Conservation (phyloP, 441 rosid species). For the Biscutella laevigata region DNA sequence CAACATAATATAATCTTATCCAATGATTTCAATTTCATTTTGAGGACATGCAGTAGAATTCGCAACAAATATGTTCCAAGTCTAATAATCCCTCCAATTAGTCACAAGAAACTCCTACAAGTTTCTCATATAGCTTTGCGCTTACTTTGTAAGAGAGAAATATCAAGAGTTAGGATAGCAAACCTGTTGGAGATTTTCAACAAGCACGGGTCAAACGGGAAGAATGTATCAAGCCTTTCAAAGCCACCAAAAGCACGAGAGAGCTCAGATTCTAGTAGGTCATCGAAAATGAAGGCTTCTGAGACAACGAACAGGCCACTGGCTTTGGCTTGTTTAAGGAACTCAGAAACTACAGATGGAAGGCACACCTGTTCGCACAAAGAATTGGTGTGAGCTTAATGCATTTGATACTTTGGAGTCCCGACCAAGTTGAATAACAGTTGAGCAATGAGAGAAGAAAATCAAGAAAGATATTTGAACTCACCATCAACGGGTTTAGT, state of each 20-base stretch:
- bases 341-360: constrained; percentile 71
- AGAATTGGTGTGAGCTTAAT: constrained; percentile 1
- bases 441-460: background rate
- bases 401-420: background rate
- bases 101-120: too few relatives aligned
- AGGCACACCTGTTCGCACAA: constrained; percentile 58
- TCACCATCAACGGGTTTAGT: constrained; percentile 61
- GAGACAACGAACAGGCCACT: constrained; percentile 48
- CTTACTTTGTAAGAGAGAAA: background rate
- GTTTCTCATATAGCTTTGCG: too few relatives aligned
- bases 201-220: constrained; percentile 89
- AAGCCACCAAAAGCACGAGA: constrained; percentile 71
- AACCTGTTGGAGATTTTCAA: constrained; percentile 64
- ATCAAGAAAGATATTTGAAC: background rate
- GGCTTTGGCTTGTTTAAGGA: constrained; percentile 77
- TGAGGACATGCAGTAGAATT: too few relatives aligned
- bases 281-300: constrained; percentile 40
- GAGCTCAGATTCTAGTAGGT: constrained; percentile 48
- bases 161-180: background rate
- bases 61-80: too few relatives aligned
- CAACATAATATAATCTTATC: too few relatives aligned
- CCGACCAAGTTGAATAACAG: background rate
- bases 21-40: too few relatives aligned
- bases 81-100: too few relatives aligned
- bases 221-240: constrained; percentile 83